phyloP scores from a whole-genome alignment of 495 filamentous ascomycete genomes.

The Polyplosphaeria fusca region DNA sequence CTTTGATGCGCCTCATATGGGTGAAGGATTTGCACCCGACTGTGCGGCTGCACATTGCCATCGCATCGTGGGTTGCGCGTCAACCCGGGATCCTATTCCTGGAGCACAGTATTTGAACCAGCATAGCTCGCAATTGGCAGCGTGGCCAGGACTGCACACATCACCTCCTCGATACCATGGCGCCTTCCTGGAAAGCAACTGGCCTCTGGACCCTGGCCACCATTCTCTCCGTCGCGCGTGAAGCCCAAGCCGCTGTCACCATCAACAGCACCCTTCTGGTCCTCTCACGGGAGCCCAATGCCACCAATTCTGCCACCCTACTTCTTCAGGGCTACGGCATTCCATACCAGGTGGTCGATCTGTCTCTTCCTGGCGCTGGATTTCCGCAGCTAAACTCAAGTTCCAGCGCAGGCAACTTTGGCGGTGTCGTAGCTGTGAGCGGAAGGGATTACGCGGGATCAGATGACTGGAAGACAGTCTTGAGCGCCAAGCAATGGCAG shows the following conservation, averaged over 20 bases:
- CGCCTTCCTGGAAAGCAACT: too few relatives aligned
- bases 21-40: too few relatives aligned
- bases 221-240: too few relatives aligned
- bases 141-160: too few relatives aligned
- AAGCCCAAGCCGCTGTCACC: constrained; percentile 21
- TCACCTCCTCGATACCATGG: too few relatives aligned
- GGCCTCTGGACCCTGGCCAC: too few relatives aligned
- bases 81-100: too few relatives aligned
- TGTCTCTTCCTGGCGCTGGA: constrained; percentile 48
- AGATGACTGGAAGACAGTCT: constrained; percentile 48
- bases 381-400: constrained; percentile 53
- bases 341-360: constrained; percentile 53
- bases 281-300: constrained; percentile 51
- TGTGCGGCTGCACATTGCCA: too few relatives aligned
- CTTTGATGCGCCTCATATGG: too few relatives aligned
- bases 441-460: constrained; percentile 54
- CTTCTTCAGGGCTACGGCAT: constrained; percentile 63
- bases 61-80: too few relatives aligned
- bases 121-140: too few relatives aligned
- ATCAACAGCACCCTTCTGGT: constrained; percentile 51
- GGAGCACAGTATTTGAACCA: too few relatives aligned
- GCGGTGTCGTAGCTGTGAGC: constrained; percentile 55
- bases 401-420: constrained; percentile 51
- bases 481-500: constrained; percentile 57
- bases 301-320: constrained; percentile 49